These are phyloP conservation scores for Grosmannia clavigera DNA, from an alignment of 2,329 filamentous ascomycete genomes.

Conservation along the genomic window DNA sequence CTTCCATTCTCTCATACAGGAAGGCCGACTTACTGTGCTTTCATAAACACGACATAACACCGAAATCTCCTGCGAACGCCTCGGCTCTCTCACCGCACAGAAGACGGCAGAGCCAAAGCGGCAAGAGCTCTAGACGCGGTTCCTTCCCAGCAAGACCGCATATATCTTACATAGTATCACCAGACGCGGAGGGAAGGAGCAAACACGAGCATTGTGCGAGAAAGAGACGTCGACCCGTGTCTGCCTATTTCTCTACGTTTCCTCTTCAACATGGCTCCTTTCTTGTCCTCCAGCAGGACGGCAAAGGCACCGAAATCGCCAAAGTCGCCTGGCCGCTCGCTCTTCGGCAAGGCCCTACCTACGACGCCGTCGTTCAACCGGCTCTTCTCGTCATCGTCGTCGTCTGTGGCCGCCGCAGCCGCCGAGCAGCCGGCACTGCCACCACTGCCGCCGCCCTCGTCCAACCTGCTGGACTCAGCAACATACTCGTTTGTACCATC, in stretches of 20 bases:
- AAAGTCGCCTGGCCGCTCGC: conserved; percentile 32
- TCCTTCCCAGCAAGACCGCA: not conserved
- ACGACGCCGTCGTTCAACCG: conserved; percentile 14
- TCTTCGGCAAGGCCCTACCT: conserved; percentile 48
- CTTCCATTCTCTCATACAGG: not conserved
- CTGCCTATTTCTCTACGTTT: too few relatives aligned
- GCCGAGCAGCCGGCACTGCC: not conserved
- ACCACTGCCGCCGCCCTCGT: conserved; percentile 5
- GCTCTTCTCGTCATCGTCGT: conserved; percentile 2
- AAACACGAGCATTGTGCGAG: not conserved
- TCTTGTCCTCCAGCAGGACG: not conserved
- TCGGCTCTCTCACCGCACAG: not conserved
- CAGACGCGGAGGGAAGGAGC: not conserved
- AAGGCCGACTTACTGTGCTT: too few relatives aligned
- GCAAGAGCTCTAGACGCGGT: not conserved
- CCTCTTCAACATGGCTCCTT: not conserved
- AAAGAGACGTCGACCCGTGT: not conserved
- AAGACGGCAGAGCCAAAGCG: not conserved
- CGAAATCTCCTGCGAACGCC: not conserved
- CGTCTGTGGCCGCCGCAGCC: not conserved
- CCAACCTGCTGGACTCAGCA: conserved; percentile 2
- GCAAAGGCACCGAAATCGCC: conserved; percentile 6
- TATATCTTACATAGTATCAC: not conserved
- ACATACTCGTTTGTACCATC: conserved; percentile 1
- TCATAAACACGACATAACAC: not conserved